Percentiles rank a stretch among this genome's conserved stretches.
Evolutionary conservation across 306 rosid genomes (phyloP).

Genomic region (Quercus parvula): DNA sequence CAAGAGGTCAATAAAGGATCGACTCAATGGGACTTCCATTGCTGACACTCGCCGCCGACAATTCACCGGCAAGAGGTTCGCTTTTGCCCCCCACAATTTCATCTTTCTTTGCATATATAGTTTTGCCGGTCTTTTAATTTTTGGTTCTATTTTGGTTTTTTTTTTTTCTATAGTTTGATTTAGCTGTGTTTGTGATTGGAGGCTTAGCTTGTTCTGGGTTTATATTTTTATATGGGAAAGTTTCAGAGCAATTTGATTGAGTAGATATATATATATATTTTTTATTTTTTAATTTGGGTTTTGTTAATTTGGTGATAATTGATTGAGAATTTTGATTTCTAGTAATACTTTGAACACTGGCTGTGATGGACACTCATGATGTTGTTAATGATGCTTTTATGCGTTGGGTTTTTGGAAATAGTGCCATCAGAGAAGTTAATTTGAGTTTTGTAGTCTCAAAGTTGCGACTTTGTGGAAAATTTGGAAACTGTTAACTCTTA

Average conservation of each 20-base stretch:
- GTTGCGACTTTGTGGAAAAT: background rate
- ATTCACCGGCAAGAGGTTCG: constrained; percentile 79
- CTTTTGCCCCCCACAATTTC: background rate
- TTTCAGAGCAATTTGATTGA: background rate
- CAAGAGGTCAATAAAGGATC: constrained; percentile 82
- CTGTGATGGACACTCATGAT: too few relatives aligned
- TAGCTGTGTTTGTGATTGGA: background rate
- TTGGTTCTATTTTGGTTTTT: background rate
- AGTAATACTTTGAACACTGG: background rate
- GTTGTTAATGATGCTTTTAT: background rate
- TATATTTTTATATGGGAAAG: background rate
- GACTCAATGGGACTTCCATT: constrained; percentile 61
- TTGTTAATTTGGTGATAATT: background rate
- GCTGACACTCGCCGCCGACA: constrained; percentile 48
- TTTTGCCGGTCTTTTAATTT: background rate
- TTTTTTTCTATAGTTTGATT: background rate
- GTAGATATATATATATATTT: too few relatives aligned
- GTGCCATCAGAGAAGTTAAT: background rate
- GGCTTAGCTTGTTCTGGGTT: background rate
- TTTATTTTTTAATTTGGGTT: too few relatives aligned
- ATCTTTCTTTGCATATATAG: background rate
- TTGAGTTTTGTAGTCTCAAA: background rate
- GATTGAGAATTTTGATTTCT: background rate
- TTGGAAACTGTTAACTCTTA: background rate
- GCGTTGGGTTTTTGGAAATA: background rate